phyloP scores from a whole-genome alignment of 257 asterid genomes.

The Ehretia macrophylla region DNA sequence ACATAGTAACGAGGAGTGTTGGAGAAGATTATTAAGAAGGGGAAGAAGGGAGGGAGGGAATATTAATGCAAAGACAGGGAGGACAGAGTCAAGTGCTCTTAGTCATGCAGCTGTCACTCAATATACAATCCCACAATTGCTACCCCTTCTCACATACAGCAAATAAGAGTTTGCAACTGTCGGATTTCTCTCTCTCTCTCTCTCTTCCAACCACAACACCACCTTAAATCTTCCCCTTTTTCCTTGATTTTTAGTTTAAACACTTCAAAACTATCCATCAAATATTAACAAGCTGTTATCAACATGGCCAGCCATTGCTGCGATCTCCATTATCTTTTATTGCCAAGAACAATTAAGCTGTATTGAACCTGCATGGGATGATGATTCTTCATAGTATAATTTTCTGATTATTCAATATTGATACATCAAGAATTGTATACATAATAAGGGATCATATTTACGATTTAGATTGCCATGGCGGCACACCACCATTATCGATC shows the following conservation, averaged over 20 bases:
- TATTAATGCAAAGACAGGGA: conserved; percentile 47
- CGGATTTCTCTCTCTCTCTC: conserved; percentile 34
- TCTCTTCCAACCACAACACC: conserved; percentile 22
- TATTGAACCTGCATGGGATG: background rate
- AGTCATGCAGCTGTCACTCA: conserved; percentile 95
- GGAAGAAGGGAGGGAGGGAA: conserved; percentile 12
- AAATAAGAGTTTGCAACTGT: conserved; percentile 79
- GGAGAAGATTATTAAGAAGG: conserved; percentile 9
- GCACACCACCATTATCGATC: conserved; percentile 94
- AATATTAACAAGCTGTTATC: conserved; percentile 2
- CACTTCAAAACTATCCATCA: conserved; percentile 5
- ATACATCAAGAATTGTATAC: too few species aligned
- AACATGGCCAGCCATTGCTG: too few species aligned
- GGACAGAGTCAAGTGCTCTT: conserved; percentile 81
- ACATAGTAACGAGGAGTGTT: too few species aligned
- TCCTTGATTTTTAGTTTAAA: conserved; percentile 9
- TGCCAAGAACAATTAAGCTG: background rate
- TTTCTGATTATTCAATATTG: too few species aligned
- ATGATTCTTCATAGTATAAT: background rate
- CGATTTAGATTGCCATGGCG: conserved; percentile 17
- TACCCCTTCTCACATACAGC: conserved; percentile 41
- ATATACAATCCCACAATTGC: conserved; percentile 50
- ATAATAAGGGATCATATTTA: too few species aligned
- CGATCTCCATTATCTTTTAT: too few species aligned
- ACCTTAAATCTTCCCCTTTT: background rate